Conservation (phyloP, 768 basidiomycete species). For the Lactarius hengduanensis region DNA sequence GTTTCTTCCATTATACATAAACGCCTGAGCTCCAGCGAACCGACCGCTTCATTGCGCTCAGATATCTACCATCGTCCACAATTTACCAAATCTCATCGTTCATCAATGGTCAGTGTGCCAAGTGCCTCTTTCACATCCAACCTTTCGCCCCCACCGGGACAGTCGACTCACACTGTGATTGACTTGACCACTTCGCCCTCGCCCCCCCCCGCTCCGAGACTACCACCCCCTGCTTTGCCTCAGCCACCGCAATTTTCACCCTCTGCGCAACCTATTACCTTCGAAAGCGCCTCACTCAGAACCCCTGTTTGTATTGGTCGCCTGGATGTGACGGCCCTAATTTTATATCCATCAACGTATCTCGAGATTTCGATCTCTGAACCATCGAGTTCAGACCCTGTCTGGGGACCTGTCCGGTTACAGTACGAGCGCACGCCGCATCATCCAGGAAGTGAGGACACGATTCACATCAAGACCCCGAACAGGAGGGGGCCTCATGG, state of each 20-base stretch:
- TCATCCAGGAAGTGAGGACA: constrained; percentile 52
- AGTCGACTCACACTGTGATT: constrained; percentile 17
- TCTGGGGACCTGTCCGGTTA: constrained; percentile 69
- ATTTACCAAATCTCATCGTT: constrained; percentile 17
- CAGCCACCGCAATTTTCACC: constrained; percentile 28
- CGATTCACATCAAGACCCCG: constrained; percentile 76
- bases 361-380: constrained; percentile 41
- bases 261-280: constrained; percentile 35
- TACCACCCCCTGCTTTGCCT: constrained; percentile 27
- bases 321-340: constrained; percentile 75
- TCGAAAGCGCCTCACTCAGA: constrained; percentile 67
- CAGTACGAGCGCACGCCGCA: constrained; percentile 66
- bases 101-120: constrained; percentile 29
- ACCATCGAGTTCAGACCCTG: constrained; percentile 42
- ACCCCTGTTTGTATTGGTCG: constrained; percentile 89
- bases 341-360: constrained; percentile 79
- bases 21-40: neutral
- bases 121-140: constrained; percentile 22
- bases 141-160: constrained; percentile 11
- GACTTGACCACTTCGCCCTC: constrained; percentile 23
- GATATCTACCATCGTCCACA: neutral
- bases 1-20: constrained; percentile 3
- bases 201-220: constrained; percentile 25
- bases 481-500: constrained; percentile 49
- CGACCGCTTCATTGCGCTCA: neutral